Percentiles rank a stretch among this genome's conserved stretches.
Conservation (phyloP, 1,139 yeast species). For the Torulaspora pretoriensis region DNA sequence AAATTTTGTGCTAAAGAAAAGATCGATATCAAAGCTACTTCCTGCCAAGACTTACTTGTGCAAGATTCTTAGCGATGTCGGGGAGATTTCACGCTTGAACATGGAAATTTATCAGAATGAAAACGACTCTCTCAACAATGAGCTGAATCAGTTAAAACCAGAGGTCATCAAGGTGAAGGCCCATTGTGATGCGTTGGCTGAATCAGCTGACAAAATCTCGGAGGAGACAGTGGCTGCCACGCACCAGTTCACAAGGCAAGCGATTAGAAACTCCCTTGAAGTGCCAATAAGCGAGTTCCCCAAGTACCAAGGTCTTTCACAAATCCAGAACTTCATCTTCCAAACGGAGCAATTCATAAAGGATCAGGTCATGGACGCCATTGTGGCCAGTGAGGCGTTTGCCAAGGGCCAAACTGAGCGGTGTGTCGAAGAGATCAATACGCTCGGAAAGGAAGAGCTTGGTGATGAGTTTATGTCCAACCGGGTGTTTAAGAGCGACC, state of each 20-base stretch:
- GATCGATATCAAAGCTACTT: constrained; percentile 80
- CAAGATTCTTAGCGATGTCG: constrained; percentile 66
- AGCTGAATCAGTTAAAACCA: constrained; percentile 59
- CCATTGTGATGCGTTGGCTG: constrained; percentile 53
- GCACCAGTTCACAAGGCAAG: constrained; percentile 56
- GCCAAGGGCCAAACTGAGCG: constrained; percentile 59
- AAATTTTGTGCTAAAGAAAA: constrained; percentile 80
- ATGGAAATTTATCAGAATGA: constrained; percentile 51
- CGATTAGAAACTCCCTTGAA: constrained; percentile 52
- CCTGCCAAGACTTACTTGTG: constrained; percentile 85
- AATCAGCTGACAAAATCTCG: constrained; percentile 55
- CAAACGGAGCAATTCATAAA: constrained; percentile 67
- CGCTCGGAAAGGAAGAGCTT: constrained; percentile 55
- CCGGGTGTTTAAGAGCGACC: constrained; percentile 66
- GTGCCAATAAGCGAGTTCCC: constrained; percentile 59
- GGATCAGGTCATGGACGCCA: constrained; percentile 59
- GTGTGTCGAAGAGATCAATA: constrained; percentile 59
- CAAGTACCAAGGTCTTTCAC: constrained; percentile 58
- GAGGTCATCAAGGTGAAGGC: constrained; percentile 52
- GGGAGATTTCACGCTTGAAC: constrained; percentile 57
- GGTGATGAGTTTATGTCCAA: constrained; percentile 59
- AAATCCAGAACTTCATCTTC: constrained; percentile 64
- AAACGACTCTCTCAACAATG: constrained; percentile 43
- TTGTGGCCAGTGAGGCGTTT: constrained; percentile 57
- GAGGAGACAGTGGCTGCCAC: constrained; percentile 58